phyloP scores from a whole-genome alignment of 805 yeast genomes.

The Metschnikowia drakensbergensis region DNA sequence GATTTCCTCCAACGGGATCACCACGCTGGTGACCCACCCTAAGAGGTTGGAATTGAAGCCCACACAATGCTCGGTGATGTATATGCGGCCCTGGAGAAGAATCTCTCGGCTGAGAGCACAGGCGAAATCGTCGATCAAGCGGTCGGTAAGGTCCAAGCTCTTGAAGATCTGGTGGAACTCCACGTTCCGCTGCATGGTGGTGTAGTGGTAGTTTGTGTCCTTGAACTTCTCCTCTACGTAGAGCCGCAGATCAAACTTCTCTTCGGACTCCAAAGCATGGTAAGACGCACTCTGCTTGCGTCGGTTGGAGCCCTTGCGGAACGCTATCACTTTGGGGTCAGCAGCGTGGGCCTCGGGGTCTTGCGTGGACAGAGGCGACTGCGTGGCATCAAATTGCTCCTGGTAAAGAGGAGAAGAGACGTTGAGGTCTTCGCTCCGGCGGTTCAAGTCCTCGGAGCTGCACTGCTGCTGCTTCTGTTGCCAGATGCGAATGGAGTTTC shows the following conservation, averaged over 20 bases:
- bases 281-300: conserved; percentile 27
- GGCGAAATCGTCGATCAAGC: conserved; percentile 78
- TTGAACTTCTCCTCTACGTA: conserved; percentile 57
- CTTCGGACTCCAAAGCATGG: conserved; percentile 8
- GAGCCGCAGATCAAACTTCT: conserved; percentile 35
- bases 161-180: conserved; percentile 79
- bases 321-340: conserved; percentile 39
- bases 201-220: conserved; percentile 59
- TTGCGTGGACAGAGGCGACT: not conserved
- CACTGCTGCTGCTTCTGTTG: conserved; percentile 12
- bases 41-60: conserved; percentile 85
- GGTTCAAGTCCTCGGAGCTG: conserved; percentile 1
- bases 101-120: conserved; percentile 90
- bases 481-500: conserved; percentile 16
- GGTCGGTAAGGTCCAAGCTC: conserved; percentile 62
- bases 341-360: conserved; percentile 3
- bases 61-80: conserved; percentile 69
- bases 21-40: conserved; percentile 86
- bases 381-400: not conserved
- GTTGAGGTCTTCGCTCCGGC: not conserved
- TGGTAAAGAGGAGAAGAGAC: not conserved
- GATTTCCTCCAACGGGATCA: conserved; percentile 69
- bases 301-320: conserved; percentile 33
- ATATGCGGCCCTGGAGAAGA: conserved; percentile 80
- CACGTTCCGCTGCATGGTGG: conserved; percentile 48